Evolutionary conservation across 768 basidiomycete species (phyloP).

Genomic region (Tephrocybe rancida): DNA sequence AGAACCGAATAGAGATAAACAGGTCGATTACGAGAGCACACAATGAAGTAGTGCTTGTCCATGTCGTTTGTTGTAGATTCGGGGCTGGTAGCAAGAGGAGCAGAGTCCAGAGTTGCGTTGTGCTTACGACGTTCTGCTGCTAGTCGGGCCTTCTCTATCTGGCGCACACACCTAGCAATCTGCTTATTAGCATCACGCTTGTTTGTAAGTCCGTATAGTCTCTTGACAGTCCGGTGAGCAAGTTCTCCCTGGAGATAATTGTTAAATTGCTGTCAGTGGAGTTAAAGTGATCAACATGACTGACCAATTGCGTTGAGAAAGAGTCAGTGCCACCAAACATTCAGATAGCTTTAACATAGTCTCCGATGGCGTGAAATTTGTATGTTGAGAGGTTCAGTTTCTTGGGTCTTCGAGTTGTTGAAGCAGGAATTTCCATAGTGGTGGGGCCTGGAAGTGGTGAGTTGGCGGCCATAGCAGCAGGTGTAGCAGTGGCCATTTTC

Average conservation of each 20-base stretch:
- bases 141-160: background rate
- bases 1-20: background rate
- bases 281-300: constrained; percentile 4
- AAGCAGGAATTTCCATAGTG: background rate
- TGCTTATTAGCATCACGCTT: constrained; percentile 23
- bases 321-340: constrained; percentile 38
- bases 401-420: background rate
- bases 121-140: background rate
- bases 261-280: background rate
- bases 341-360: constrained; percentile 33
- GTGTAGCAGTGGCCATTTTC: background rate
- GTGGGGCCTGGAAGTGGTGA: too few species aligned
- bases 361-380: constrained; percentile 41
- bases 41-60: too few species aligned
- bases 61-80: too few species aligned
- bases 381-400: constrained; percentile 32
- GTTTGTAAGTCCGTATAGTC: constrained; percentile 31
- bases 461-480: background rate
- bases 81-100: too few species aligned
- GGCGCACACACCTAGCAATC: constrained; percentile 24
- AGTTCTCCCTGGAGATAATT: constrained; percentile 31
- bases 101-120: background rate
- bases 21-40: background rate
- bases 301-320: constrained; percentile 42
- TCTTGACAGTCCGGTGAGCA: constrained; percentile 35